These are phyloP conservation scores for Fusarium papillatum DNA, from an alignment of 2,329 filamentous ascomycete genomes.

Conservation along the genomic window DNA sequence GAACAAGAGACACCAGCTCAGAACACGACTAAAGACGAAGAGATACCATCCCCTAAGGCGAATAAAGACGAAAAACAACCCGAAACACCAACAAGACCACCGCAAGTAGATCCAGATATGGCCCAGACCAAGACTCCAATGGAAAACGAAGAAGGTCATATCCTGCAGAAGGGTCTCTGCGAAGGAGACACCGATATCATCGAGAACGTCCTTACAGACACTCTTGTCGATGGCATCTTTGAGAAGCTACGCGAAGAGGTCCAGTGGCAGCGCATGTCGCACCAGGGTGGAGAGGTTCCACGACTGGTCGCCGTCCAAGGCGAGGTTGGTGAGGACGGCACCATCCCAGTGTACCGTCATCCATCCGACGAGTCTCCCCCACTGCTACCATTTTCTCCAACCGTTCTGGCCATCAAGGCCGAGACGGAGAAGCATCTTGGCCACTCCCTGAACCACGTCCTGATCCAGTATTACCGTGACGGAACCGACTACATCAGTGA, in stretches of 20 bases:
- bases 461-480: conserved; percentile 94
- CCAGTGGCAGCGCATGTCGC: conserved; percentile 91
- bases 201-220: conserved; percentile 74
- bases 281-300: conserved; percentile 92
- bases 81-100: conserved; percentile 2
- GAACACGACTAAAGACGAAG: conserved; percentile 7
- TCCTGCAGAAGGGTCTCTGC: conserved; percentile 70
- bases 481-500: conserved; percentile 95
- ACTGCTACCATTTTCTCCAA: conserved; percentile 80
- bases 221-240: conserved; percentile 73
- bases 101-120: conserved; percentile 11
- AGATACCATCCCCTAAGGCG: neutral
- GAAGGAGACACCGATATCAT: conserved; percentile 87
- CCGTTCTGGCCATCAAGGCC: conserved; percentile 76
- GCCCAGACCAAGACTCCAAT: conserved; percentile 11
- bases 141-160: conserved; percentile 11
- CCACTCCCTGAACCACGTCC: conserved; percentile 88
- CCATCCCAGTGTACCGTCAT: conserved; percentile 93
- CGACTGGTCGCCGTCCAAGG: conserved; percentile 93
- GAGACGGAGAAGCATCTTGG: conserved; percentile 80
- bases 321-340: conserved; percentile 74
- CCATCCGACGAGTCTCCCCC: conserved; percentile 90
- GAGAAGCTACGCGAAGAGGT: conserved; percentile 80
- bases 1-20: neutral
- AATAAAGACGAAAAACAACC: conserved; percentile 2